Evolutionary conservation across 2,329 filamentous ascomycete genomes (phyloP).

Genomic region (Cordyceps cicadae): DNA sequence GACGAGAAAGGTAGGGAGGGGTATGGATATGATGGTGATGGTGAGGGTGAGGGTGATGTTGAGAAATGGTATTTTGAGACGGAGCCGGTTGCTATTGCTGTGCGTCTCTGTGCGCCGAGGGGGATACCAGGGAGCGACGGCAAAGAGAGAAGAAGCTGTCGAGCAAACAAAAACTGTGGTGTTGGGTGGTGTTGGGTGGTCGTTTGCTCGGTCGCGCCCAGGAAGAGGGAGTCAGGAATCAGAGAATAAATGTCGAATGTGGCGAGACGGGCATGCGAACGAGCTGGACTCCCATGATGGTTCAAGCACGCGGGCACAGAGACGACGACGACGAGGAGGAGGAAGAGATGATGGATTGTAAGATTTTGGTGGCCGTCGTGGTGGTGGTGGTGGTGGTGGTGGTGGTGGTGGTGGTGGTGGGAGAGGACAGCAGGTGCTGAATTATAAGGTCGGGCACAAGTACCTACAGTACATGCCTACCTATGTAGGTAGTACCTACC

Average conservation of each 20-base stretch:
- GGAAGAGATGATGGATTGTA: too few species aligned
- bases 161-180: not conserved
- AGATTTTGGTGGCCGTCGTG: too few species aligned
- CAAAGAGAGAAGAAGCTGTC: not conserved
- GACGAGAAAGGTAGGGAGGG: not conserved
- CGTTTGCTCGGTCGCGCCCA: not conserved
- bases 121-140: too few species aligned
- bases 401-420: too few species aligned
- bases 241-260: not conserved
- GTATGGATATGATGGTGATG: not conserved
- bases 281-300: not conserved
- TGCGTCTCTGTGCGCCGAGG: too few species aligned
- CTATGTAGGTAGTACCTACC: too few species aligned
- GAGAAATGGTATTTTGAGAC: not conserved
- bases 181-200: not conserved
- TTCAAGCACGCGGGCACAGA: not conserved
- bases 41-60: not conserved
- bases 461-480: too few species aligned
- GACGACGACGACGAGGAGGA: not conserved
- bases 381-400: not conserved
- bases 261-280: not conserved
- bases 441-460: too few species aligned
- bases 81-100: not conserved
- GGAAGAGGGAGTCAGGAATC: not conserved
- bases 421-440: too few species aligned